Base-by-base conservation (phyloP, 495 filamentous ascomycete genomes). In the Eremomyces bilateralis region DNA sequence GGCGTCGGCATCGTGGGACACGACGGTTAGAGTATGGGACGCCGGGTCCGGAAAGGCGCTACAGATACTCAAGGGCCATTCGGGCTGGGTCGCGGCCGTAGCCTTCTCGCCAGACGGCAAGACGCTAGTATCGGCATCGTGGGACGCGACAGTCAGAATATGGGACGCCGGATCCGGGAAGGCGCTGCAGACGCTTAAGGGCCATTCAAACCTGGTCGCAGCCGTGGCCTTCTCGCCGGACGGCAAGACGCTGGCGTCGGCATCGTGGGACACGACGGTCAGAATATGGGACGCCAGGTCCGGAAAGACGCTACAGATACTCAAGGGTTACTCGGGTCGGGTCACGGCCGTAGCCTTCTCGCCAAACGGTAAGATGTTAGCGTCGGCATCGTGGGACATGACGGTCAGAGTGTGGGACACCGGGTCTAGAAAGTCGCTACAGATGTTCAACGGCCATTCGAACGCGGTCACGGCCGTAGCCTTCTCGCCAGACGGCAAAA, bases 401-500 rank as follows among this genome's bases (percentile, higher is more conserved):
- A 17, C 13, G 6, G 15, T 8, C 6, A 11, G 19, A 15, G 6
- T 6, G 12, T 6, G 5, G 6, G 8, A 8, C 24, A 13, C 24
- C 24, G 80, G 76, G 1, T 88, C 88, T 0, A 71, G 80, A 43
- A 53, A 72, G 1, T 51, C 83, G 6, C 81, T 81, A 6, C 61
- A 64, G 15, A 67, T 79, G 3, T 60, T 95, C 45, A 93, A 78
- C 53, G 88, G 85, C 1, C 88, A 99, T 48, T 67, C 71, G 3
- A 90, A 90, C 51, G 92, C 79, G 77, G 76, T 94, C 30, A 82
- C 75, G 18, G 76, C 65, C 46, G 54, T 94, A 29, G 69, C 77
- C 1, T 99, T 90, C 90, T 81, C 94, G 52, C 85, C 90, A 28
- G 24, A 28, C 24, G 21, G 15, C 13, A 13, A 41, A 21, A 31